Conservation (phyloP, 2,329 filamentous ascomycete species). For the Exophiala calicioides region DNA sequence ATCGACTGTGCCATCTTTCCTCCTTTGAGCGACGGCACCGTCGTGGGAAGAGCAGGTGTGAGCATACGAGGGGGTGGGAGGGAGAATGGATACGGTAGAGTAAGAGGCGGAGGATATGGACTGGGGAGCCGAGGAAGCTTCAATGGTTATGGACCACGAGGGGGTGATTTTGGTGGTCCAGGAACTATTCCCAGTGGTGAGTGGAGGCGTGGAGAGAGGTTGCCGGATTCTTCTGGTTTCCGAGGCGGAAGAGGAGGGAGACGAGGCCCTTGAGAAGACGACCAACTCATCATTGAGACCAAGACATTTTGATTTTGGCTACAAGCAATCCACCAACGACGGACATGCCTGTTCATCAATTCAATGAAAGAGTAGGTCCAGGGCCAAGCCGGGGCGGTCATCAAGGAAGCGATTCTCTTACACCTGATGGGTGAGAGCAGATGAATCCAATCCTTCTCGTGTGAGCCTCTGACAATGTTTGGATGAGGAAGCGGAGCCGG, state of each 20-base stretch:
- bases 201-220: constrained; percentile 51
- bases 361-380: no score
- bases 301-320: no score
- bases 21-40: constrained; percentile 70
- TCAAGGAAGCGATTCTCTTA: no score
- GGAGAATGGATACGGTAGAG: constrained; percentile 49
- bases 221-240: constrained; percentile 45
- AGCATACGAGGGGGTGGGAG: constrained; percentile 35
- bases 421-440: no score
- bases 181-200: constrained; percentile 47
- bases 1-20: constrained; percentile 79
- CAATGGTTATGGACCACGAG: constrained; percentile 41
- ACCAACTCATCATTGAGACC: neutral
- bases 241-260: constrained; percentile 34
- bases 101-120: constrained; percentile 42
- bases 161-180: constrained; percentile 38
- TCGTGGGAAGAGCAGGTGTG: constrained; percentile 45
- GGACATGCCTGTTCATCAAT: no score
- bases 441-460: no score
- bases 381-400: no score
- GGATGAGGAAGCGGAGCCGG: no score
- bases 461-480: no score
- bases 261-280: constrained; percentile 17
- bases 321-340: neutral
- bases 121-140: constrained; percentile 44